Base-by-base conservation (phyloP, 768 basidiomycete genomes). In the Mycena filopes region DNA sequence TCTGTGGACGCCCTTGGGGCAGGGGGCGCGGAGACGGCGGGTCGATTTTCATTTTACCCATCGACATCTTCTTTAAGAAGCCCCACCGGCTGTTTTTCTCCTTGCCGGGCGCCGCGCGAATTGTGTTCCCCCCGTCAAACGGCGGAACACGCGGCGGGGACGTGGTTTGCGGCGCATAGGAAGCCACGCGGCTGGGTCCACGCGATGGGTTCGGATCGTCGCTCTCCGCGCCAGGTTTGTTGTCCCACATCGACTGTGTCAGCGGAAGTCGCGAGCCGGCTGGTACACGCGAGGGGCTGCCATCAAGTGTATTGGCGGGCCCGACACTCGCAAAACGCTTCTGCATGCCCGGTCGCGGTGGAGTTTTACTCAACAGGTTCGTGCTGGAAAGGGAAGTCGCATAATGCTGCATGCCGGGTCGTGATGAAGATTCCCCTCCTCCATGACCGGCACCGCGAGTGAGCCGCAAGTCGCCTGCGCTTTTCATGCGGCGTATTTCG, bases 51-150 rank as follows among this genome's bases (percentile, higher is more conserved):
- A 97, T 91, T 77, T 92, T 94, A 16, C 95, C 91, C 94, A 96
- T 97, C 8, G 95, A 97, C 95, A 98, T 98, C 81, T 98, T 98
- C 81, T 96, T 95, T 63, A 98, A 81, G 81, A 98, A 97, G 4
- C 96, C 95, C 96, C 96, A 97, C 60, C 93, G 89, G 56, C 89
- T 89, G 41, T 81, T 80, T 76, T 92, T 91, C 70, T 90, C 87
- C 70, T 87, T 86, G 43, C 75, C 77, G 31, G 58, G 43, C 23
- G 60, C 45, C 21, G 65, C 67, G 61, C 64, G 68, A 36, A 69
- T 63, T 33, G 64, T 66, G 38, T 23, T 59, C 25, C 26, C 55
- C 5, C 29, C 54, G 26, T 68, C 57, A n/a, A 63, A 23, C 9
- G 61, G 53, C 31, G 60, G 23, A 11, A 42, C 25, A 4, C 49